Evolutionary conservation across 495 filamentous ascomycete species (phyloP).

Genomic region (Daldinia caldariorum): DNA sequence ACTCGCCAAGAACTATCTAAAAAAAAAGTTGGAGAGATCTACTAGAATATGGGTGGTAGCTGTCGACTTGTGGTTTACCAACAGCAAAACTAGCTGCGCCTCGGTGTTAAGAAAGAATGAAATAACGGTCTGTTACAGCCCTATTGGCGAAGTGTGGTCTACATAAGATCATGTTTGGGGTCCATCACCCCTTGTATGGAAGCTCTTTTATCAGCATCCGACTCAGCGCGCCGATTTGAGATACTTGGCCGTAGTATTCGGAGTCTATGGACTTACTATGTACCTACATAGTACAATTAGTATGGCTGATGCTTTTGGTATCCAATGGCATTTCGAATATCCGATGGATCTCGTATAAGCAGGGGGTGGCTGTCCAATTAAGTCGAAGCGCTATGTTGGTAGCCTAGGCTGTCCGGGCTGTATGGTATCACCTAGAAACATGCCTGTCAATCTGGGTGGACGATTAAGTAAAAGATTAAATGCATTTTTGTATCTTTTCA

Average conservation of each 20-base stretch:
- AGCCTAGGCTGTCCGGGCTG: constrained; percentile 23
- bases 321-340: not conserved
- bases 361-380: constrained; percentile 15
- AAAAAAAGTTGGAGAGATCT: not conserved
- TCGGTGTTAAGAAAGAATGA: not conserved
- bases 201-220: constrained; percentile 9
- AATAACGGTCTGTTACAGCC: not conserved
- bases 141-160: constrained; percentile 1
- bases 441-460: constrained; percentile 1
- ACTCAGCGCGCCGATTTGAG: constrained; percentile 17
- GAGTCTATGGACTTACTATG: constrained; percentile 1
- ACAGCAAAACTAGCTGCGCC: constrained; percentile 4
- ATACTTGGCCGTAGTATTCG: too few species aligned
- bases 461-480: not conserved
- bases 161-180: not conserved
- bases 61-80: not conserved
- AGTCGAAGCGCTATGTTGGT: constrained; percentile 14
- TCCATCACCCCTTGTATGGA: not conserved
- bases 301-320: not conserved
- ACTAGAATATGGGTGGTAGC: not conserved
- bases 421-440: constrained; percentile 22
- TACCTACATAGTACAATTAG: constrained; percentile 3
- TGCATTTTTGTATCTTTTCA: not conserved
- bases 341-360: constrained; percentile 23
- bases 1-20: not conserved